Base-by-base conservation (phyloP, 2,329 filamentous ascomycete species). In the Botrytis fragariae region DNA sequence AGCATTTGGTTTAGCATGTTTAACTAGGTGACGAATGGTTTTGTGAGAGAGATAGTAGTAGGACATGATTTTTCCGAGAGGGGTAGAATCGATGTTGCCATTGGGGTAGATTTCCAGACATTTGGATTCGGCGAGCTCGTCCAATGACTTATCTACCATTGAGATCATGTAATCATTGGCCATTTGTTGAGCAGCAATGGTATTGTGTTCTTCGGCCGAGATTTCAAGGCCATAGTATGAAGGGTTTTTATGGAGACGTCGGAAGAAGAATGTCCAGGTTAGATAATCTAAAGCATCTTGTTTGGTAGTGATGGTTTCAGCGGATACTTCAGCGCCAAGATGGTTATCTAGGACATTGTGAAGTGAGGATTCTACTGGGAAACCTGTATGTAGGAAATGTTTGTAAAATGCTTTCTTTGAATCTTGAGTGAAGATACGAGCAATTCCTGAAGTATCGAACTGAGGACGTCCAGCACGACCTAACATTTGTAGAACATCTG, bases 191-290 rank as follows among this genome's bases (percentile, higher is more conserved):
- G 97, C 95, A 10, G 89, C 87, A 44, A 94, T 90, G 14, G 92
- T 95, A 81, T 94, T 97, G 83, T 98, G 94, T 78, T 98, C 94
- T 78, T 98, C 95, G 0, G 93, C 92, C 0, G 93, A 93, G 62
- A 99, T 96, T 81, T 98, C 93, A 0, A 99, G 90, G 0, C 97
- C 97, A 78, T 99, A 99, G 84, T 97, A 99, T 0, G 95, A 97
- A 1, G 96, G 96, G 79, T 99, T 99, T 86, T 99, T 99, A 85
- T 99, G 96, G 57, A 99, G 85, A 18, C 96, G 88, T 4, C 97
- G 90, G 87, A 99, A 99, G 88, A 99, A 99, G 85, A 99, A 99
- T 0, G 97, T 99, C 96, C 97, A 99, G 0, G 96, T 99, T 71
- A 99, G 84, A 81, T 99, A 99, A 82, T 99, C 97, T 6, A 99